Evolutionary conservation across 2,329 filamentous ascomycete species (phyloP).

Genomic region (Whalleya microplaca): DNA sequence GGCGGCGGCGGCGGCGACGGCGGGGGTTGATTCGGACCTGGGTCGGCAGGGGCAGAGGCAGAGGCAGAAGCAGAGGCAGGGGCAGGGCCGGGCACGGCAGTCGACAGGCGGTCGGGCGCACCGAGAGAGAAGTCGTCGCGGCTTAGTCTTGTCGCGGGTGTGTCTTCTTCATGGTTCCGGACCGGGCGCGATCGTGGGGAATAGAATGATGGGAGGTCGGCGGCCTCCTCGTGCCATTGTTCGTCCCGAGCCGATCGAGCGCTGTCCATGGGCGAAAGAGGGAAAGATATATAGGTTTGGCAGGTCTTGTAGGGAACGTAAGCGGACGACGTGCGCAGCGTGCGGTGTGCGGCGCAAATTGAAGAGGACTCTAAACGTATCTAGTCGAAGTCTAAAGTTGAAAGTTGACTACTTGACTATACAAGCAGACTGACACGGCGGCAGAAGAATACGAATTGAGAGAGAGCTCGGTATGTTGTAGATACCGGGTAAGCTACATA

Average conservation of each 20-base stretch:
- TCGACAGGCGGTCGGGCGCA: slow-evolving; percentile 17
- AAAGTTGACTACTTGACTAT: no score
- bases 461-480: no score
- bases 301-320: slow-evolving; percentile 7
- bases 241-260: not conserved
- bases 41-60: slow-evolving; percentile 3
- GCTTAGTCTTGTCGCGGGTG: slow-evolving; percentile 19
- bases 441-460: no score
- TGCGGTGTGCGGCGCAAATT: no score
- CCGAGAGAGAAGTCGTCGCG: slow-evolving; percentile 44
- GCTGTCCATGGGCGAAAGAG: slow-evolving; percentile 5
- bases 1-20: slow-evolving; percentile 59
- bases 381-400: no score
- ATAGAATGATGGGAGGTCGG: slow-evolving; percentile 51
- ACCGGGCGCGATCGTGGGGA: slow-evolving; percentile 44
- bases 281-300: slow-evolving; percentile 13
- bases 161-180: slow-evolving; percentile 21
- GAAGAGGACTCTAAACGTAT: no score
- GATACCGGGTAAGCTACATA: no score
- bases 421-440: no score
- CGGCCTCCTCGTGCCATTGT: slow-evolving; percentile 37
- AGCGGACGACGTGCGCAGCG: no score
- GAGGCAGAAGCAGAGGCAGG: no score
- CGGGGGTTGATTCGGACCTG: slow-evolving; percentile 17
- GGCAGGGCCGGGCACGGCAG: no score